These are phyloP conservation scores for Rhizopogon vinicolor DNA, from an alignment of 768 basidiomycete genomes.

Conservation along the genomic window DNA sequence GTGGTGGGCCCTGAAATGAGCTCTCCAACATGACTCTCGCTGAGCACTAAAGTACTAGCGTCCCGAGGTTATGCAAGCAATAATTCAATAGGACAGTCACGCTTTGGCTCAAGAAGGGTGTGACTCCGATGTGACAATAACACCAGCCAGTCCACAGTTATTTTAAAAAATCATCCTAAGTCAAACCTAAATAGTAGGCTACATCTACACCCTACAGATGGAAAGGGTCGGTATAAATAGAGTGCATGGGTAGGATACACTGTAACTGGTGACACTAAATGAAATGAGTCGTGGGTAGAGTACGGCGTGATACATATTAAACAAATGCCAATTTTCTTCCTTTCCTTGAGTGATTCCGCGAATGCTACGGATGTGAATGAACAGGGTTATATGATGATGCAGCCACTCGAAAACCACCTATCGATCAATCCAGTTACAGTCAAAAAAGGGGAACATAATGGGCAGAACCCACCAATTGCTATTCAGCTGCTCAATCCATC, in stretches of 20 bases:
- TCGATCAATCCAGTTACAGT: slow-evolving; percentile 15
- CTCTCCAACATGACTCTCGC: slow-evolving; percentile 1
- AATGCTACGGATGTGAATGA: background rate
- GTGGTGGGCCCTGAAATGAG: slow-evolving; percentile 1
- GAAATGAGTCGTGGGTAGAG: background rate
- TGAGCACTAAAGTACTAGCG: background rate
- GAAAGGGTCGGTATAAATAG: background rate
- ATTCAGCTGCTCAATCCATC: slow-evolving; percentile 87
- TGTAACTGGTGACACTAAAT: background rate
- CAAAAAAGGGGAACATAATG: slow-evolving; percentile 7
- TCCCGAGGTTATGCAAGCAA: background rate
- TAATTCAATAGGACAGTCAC: background rate
- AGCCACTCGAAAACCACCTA: slow-evolving; percentile 79
- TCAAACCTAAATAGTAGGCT: background rate
- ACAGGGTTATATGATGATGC: slow-evolving; percentile 42
- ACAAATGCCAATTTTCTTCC: background rate
- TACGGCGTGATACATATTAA: background rate
- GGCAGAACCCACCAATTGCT: slow-evolving; percentile 42
- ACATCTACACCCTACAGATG: background rate
- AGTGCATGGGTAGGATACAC: background rate
- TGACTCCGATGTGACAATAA: background rate
- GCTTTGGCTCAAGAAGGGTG: background rate
- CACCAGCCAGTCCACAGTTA: background rate
- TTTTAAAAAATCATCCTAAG: background rate
- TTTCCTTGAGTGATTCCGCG: background rate